Percentiles rank a stretch among this genome's conserved stretches.
Evolutionary conservation across 805 yeast species (phyloP).

Genomic region (Candida orba): DNA sequence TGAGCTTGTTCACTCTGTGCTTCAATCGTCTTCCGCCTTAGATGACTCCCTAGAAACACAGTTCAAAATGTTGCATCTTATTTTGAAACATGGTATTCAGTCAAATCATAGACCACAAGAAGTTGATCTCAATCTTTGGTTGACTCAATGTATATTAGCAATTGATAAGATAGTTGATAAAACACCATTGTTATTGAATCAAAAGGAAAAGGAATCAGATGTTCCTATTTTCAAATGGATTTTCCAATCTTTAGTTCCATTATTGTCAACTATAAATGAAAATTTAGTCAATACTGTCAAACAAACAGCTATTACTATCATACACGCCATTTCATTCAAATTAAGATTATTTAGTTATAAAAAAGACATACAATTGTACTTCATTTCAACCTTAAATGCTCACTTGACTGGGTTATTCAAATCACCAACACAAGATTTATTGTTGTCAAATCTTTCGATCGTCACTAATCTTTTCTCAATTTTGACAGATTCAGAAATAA

Average conservation of each 20-base stretch:
- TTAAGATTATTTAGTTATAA: constrained; percentile 17
- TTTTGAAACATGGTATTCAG: constrained; percentile 18
- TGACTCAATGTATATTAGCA: constrained; percentile 15
- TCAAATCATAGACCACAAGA: constrained; percentile 5
- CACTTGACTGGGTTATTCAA: constrained; percentile 12
- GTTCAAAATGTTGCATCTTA: constrained; percentile 15
- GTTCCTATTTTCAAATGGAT: constrained; percentile 16
- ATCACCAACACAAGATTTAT: constrained; percentile 6
- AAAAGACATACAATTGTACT: constrained; percentile 11
- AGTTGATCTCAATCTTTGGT: constrained; percentile 10
- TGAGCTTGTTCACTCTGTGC: constrained; percentile 7
- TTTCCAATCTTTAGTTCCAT: constrained; percentile 14
- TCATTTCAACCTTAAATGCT: constrained; percentile 12
- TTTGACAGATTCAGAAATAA: constrained; percentile 17
- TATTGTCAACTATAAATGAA: constrained; percentile 12
- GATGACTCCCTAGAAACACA: constrained; percentile 18
- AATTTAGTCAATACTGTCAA: constrained; percentile 13
- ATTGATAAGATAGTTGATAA: constrained; percentile 18
- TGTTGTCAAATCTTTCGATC: constrained; percentile 12
- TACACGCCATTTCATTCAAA: constrained; percentile 16
- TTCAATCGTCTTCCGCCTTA: not conserved
- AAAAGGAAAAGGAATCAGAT: constrained; percentile 4
- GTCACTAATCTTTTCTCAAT: constrained; percentile 18
- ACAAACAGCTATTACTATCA: constrained; percentile 15
- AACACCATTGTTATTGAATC: constrained; percentile 16